Base-by-base conservation (phyloP, 371 early-diverging fungal species). In the Gilbertella persicaria region DNA sequence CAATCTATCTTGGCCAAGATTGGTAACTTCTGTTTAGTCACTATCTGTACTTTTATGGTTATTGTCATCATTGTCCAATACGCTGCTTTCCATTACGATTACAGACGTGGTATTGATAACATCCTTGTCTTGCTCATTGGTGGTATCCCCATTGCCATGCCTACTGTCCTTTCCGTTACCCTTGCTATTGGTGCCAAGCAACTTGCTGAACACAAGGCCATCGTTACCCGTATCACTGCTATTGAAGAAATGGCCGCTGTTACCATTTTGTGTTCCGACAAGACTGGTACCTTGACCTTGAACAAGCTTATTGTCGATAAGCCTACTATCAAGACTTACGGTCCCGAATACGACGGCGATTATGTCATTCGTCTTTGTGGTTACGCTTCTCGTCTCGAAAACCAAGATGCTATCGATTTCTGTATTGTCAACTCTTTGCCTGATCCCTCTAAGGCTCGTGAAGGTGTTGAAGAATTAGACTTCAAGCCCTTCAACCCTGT, bases 191-290 rank as follows among this genome's bases (percentile, higher is more conserved):
- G 93, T 61, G 91, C 95, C 59, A 88, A 91, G 68, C 88, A 90
- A 78, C 88, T 97, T 71, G 95, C 96, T 40, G 84, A 85, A 57
- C 88, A 95, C 73, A 91, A 89, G 66, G 95, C 94, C 13, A 93
- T 96, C 56, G 95, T 95, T 29, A 84, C 93, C 21, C 86, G 87
- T 45, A 84, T 95, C 51, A 84, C 89, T 43, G 87, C 88, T 36
- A 91, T 95, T 51, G 97, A 97, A 73, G 92, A 92, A 58, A 83
- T 97, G 66, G 96, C 95, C n/a, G 91, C 92, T 62, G 92, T 92
- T 36, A 86, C 87, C 43, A 89, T 95, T 44, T 89, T 97, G 59
- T 95, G 95, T 79, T 90, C 93, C 9, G 97, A 96, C 80, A 97
- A 97, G 82, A 97, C 97, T 13, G 97, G 97, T 45, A 97, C 97